Percentiles rank a stretch among this genome's conserved stretches.
phyloP scores from a whole-genome alignment of 257 asterid species.

The Fraxinus anomala region DNA sequence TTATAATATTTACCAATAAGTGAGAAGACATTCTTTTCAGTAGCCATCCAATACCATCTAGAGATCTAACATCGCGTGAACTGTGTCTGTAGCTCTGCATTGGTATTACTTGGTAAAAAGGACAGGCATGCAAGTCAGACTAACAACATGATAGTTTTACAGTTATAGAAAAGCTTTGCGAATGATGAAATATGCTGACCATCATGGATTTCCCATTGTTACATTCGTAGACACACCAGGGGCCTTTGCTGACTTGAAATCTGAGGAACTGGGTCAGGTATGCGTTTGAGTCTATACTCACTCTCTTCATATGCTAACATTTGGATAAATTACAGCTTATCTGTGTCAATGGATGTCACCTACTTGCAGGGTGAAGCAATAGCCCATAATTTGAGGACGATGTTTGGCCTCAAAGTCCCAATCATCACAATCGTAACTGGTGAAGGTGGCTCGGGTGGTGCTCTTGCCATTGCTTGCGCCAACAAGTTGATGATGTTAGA shows the following conservation, averaged over 20 bases:
- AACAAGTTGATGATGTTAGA: conserved; percentile 59
- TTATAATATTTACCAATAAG: no score
- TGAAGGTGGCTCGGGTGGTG: conserved; percentile 67
- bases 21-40: neutral
- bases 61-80: neutral
- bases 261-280: conserved; percentile 62
- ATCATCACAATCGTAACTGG: conserved; percentile 53
- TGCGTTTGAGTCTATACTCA: neutral
- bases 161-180: conserved; percentile 53
- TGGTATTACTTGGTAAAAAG: no score
- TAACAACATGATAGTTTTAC: conserved; percentile 10
- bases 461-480: conserved; percentile 60
- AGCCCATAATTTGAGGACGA: conserved; percentile 55
- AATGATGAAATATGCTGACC: conserved; percentile 54
- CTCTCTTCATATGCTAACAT: neutral
- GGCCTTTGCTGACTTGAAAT: conserved; percentile 52
- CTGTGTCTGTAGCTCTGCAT: neutral
- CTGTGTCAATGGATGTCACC: neutral
- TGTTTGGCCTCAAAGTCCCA: conserved; percentile 62
- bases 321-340: neutral
- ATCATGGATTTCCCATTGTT: conserved; percentile 52
- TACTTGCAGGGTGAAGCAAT: conserved; percentile 58
- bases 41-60: neutral
- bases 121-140: neutral
- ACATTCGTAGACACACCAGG: conserved; percentile 58